Base-by-base conservation (phyloP, 2,329 filamentous ascomycete genomes). In the Fusarium sp. region DNA sequence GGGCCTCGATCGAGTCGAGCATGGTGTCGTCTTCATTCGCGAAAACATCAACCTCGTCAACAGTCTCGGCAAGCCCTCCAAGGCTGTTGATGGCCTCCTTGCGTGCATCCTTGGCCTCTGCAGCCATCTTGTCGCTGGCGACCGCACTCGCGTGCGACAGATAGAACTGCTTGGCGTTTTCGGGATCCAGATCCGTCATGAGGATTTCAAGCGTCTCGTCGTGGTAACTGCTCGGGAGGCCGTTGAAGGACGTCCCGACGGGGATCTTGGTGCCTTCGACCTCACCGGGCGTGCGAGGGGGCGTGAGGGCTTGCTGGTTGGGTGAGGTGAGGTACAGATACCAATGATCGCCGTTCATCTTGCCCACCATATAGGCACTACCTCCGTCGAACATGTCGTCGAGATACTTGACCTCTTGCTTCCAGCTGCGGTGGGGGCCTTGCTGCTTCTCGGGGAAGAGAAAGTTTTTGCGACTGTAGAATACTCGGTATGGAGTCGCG, bases 301-400 rank as follows among this genome's bases (percentile, higher is more conserved):
- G 95, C 1, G 95, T 97, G 74, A 97, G 87, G 61, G 90, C 86
- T 52, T 90, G 92, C 54, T 90, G 92, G 81, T 93, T 92, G 24
- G 96, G 96, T 58, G 94, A 94, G 18, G 96, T 98, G 79, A 98
- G 92, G 85, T 99, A 99, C 63, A 99, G 87, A 82, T 98, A 98
- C 96, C 96, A 99, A 79, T 99, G 96, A 83, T 99, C 96, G 66
- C 96, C 96, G 78, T 99, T 99, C 96, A 98, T 98, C 86, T 98
- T 98, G 80, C 96, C 96, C 75, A 99, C 97, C 95, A 98, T 98
- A 84, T 99, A 99, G 57, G 96, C 96, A 83, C 96, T 98, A 63
- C 96, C 96, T 64, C 94, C 92, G 70, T 93, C 88, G 81, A 99
- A 98, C 83, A 95, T 94, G 81, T 93, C 92, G 84, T 99, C 96